Percentiles rank a stretch among this genome's conserved stretches.
These are phyloP conservation scores for Neonothopanus nambi DNA, from an alignment of 1,284 basidiomycete genomes.

Conservation along the genomic window DNA sequence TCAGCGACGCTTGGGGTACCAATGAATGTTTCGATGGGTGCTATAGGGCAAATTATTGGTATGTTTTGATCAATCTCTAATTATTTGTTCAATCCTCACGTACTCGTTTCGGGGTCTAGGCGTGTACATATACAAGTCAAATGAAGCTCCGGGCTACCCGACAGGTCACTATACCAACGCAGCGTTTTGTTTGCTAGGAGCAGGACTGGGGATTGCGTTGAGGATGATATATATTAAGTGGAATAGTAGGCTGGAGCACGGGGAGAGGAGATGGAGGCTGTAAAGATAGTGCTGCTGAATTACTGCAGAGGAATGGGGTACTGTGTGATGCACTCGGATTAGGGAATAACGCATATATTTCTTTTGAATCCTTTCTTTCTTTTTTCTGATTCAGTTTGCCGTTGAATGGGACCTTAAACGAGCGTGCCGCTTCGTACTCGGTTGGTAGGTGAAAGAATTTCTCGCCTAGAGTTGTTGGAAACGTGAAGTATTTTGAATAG, in stretches of 20 bases:
- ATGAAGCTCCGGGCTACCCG: slow-evolving; percentile 32
- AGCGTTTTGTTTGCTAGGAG: slow-evolving; percentile 25
- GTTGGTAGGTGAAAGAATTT: too few relatives aligned
- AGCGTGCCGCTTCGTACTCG: too few relatives aligned
- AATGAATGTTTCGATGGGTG: slow-evolving; percentile 37
- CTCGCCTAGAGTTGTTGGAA: too few relatives aligned
- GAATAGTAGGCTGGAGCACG: background rate
- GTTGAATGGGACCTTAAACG: too few relatives aligned
- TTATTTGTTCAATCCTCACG: background rate
- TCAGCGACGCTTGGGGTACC: slow-evolving; percentile 36
- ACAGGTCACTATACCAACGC: slow-evolving; percentile 40
- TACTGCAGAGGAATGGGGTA: too few relatives aligned
- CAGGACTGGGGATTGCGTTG: background rate
- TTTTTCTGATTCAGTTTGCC: too few relatives aligned
- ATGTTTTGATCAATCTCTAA: background rate
- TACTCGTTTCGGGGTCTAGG: slow-evolving; percentile 20
- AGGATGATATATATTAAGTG: slow-evolving; percentile 7
- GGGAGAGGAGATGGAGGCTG: slow-evolving; percentile 9
- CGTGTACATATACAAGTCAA: slow-evolving; percentile 38
- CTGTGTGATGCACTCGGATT: too few relatives aligned
- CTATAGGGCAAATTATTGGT: slow-evolving; percentile 34
- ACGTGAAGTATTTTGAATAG: too few relatives aligned
- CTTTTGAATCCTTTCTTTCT: too few relatives aligned
- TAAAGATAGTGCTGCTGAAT: too few relatives aligned
- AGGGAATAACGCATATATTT: too few relatives aligned